Conservation (phyloP, 805 yeast species). For the Cyberlindnera maritima region DNA sequence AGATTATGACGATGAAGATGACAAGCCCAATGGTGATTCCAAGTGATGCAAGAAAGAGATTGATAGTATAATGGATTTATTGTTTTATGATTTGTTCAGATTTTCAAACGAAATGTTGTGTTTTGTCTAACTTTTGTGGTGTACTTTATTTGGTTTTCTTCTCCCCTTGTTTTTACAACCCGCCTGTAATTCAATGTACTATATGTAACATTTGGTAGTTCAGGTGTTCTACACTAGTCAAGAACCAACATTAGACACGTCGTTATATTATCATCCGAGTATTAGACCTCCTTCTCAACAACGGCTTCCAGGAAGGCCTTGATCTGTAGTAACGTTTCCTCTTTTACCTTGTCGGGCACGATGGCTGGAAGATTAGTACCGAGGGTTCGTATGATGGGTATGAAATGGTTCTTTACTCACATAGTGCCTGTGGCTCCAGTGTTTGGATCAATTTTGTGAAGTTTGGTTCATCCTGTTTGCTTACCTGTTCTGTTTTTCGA, state of each 20-base stretch:
- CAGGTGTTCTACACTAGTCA: background rate
- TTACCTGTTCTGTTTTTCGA: conserved; percentile 31
- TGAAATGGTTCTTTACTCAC: conserved; percentile 33
- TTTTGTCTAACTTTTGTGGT: conserved; percentile 2
- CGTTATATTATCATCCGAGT: too few relatives aligned
- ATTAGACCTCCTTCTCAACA: conserved; percentile 34
- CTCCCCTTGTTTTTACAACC: background rate
- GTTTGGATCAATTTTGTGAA: conserved; percentile 50
- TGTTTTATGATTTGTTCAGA: background rate
- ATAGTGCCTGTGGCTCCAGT: conserved; percentile 64
- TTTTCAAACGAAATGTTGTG: background rate
- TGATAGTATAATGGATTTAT: background rate
- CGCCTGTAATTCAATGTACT: conserved; percentile 7
- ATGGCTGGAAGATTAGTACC: conserved; percentile 32
- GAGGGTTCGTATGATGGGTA: background rate
- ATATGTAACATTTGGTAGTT: background rate
- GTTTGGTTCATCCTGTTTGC: conserved; percentile 42
- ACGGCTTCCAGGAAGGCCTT: conserved; percentile 54
- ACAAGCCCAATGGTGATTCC: conserved; percentile 16
- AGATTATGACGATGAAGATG: conserved; percentile 37
- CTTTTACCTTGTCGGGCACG: conserved; percentile 66
- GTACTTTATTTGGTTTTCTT: conserved; percentile 1
- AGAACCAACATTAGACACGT: background rate
- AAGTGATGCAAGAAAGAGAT: conserved; percentile 1
- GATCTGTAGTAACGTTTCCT: conserved; percentile 56